Evolutionary conservation across 2,329 filamentous ascomycete species (phyloP), one percentile per base, ranked within the genome.

Genomic region (Cytospora piceae): DNA sequence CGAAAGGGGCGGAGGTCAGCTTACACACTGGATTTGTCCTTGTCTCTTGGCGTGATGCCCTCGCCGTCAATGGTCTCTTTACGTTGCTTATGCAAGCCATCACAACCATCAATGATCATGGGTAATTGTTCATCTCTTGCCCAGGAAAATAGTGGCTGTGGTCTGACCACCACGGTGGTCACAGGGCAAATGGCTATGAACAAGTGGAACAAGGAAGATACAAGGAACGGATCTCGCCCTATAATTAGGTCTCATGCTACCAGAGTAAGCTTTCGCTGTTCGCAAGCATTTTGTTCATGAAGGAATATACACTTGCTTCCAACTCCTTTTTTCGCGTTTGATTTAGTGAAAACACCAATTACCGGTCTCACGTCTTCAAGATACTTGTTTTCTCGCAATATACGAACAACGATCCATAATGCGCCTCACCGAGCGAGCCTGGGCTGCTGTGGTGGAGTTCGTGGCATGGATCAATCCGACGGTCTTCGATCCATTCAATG

Each of bases 391-490:
- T 7, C 29, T 12, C 31, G 29, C 17, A 12, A 12, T 17, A 37
- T 1, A 20, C 29, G 20, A n/a, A 12, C 2, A 0, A 39, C 7
- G 27, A 20, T 29, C 20, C 5, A 31, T 37, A 0, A 63, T 63
- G 61, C 61, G 52, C 57, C 61, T 63, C 24, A 57, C 53, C 11
- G 61, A 63, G 39, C n/a, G 39, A 14, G 37, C 56, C 27, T 63
- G 61, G 61, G 53, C 49, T 17, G 53, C 53, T 24, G 29, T 63
- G 29, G 39, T 54, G 6, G 61, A 63, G 37, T 53, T 57, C 8
- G 53, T 63, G n/a, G 32, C 61, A 17, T 63, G 61, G 61, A 57
- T 57, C 53, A 29, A 37, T 22, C 61, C 61, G 0, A 49, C 17
- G 5, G 56, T 37, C 29, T 29, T 57, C 7, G 39, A 57, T 29